Evolutionary conservation across 2,329 filamentous ascomycete species (phyloP).

Genomic region (Lasiodiplodia sp.): DNA sequence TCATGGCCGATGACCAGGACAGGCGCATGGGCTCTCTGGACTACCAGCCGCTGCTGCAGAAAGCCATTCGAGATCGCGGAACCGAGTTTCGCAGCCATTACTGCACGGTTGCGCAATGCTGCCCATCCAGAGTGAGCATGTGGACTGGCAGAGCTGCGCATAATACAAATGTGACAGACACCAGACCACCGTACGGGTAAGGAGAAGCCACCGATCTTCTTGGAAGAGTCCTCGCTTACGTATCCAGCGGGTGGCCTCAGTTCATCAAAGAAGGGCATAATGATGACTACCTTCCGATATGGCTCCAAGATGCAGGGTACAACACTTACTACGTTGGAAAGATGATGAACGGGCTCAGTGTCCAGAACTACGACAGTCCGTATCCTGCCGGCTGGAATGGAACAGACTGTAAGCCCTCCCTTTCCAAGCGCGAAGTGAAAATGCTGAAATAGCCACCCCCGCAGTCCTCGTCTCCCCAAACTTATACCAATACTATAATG

Average conservation of each 20-base stretch:
- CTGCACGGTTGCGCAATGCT: constrained; percentile 71
- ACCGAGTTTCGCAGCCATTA: constrained; percentile 69
- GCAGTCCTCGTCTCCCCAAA: constrained; percentile 67
- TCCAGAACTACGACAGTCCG: constrained; percentile 67
- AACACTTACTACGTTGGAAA: constrained; percentile 77
- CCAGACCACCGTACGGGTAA: constrained; percentile 59
- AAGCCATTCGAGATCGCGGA: constrained; percentile 65
- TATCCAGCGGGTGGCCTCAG: constrained; percentile 63
- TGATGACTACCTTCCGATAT: constrained; percentile 71
- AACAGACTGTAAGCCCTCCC: constrained; percentile 41
- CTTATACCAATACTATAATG: constrained; percentile 73
- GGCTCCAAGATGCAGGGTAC: constrained; percentile 72
- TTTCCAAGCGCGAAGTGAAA: neutral
- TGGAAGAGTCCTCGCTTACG: neutral
- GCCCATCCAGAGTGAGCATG: constrained; percentile 69
- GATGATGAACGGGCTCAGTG: constrained; percentile 70
- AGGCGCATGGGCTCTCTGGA: constrained; percentile 65
- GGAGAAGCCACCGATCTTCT: constrained; percentile 35
- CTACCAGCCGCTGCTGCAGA: constrained; percentile 66
- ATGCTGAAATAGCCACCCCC: neutral
- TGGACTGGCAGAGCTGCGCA: constrained; percentile 72
- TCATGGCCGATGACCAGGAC: constrained; percentile 74
- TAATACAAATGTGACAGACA: constrained; percentile 73
- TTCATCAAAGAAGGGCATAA: constrained; percentile 71
- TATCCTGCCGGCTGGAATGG: constrained; percentile 66